phyloP scores from a whole-genome alignment of 805 yeast species.

The Gaillardinia entomophila region DNA sequence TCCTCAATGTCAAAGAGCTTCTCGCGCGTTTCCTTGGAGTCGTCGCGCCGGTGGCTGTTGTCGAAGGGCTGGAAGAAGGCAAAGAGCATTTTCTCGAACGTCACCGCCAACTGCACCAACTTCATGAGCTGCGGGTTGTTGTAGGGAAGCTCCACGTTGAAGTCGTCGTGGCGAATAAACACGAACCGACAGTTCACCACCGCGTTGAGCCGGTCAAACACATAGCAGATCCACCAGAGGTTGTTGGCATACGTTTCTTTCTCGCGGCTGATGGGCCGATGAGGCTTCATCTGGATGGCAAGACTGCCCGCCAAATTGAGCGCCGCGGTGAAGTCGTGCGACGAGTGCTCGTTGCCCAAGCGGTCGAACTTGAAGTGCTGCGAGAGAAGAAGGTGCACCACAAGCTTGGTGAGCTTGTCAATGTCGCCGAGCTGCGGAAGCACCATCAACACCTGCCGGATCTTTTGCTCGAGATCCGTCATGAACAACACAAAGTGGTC shows the following conservation, averaged over 20 bases:
- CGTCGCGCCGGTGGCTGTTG: constrained; percentile 7
- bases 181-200: constrained; percentile 34
- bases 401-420: constrained; percentile 18
- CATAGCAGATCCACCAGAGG: constrained; percentile 30
- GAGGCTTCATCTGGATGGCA: constrained; percentile 22
- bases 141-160: constrained; percentile 25
- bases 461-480: constrained; percentile 22
- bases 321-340: constrained; percentile 25
- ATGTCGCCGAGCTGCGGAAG: constrained; percentile 27
- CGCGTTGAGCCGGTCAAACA: constrained; percentile 30
- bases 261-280: constrained; percentile 1
- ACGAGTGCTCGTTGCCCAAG: constrained; percentile 23
- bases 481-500: constrained; percentile 10
- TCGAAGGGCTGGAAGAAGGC: constrained; percentile 31
- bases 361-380: constrained; percentile 20
- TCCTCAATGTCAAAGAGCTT: constrained; percentile 18
- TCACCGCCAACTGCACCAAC: constrained; percentile 21
- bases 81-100: constrained; percentile 29
- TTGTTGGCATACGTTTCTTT: constrained; percentile 13
- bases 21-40: constrained; percentile 10
- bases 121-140: constrained; percentile 19
- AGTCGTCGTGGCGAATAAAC: constrained; percentile 32
- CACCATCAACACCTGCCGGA: constrained; percentile 24
- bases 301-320: constrained; percentile 19
- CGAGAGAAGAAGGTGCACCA: constrained; percentile 17